Percentiles rank a stretch among this genome's conserved stretches.
phyloP scores from a whole-genome alignment of 2,329 filamentous ascomycete species.

The Cryphonectria parasitica region DNA sequence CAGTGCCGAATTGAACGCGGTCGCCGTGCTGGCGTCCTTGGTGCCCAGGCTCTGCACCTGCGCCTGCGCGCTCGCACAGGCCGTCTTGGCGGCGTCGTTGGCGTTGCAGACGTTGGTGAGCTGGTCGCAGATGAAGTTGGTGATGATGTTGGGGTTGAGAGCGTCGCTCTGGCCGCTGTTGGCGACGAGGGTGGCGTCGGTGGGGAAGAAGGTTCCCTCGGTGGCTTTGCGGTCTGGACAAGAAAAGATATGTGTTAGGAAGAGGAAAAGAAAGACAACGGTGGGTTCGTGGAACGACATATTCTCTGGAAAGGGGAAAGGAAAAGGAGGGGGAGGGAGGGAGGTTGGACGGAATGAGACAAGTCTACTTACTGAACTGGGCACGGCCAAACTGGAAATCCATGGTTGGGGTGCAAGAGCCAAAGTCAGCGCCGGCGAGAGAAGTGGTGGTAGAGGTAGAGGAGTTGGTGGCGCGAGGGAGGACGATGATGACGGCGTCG shows the following conservation, averaged over 20 bases:
- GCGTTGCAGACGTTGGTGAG: conserved; percentile 63
- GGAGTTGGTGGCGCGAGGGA: conserved; percentile 19
- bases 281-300: no score
- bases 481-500: conserved; percentile 18
- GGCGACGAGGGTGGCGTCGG: conserved; percentile 24
- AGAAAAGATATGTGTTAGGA: neutral
- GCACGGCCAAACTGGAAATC: conserved; percentile 23
- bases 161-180: conserved; percentile 51
- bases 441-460: conserved; percentile 4
- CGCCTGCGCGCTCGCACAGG: conserved; percentile 53
- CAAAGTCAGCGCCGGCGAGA: conserved; percentile 22
- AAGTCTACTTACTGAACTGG: conserved; percentile 17
- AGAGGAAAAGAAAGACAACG: neutral
- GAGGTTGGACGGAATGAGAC: no score
- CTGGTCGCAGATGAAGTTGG: conserved; percentile 64
- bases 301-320: neutral
- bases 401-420: conserved; percentile 24
- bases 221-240: conserved; percentile 9
- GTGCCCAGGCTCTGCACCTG: conserved; percentile 54
- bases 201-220: conserved; percentile 27
- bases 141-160: conserved; percentile 67
- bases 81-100: conserved; percentile 55
- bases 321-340: neutral
- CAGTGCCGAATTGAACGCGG: conserved; percentile 50
- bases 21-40: conserved; percentile 51